A percentile compares a stretch with the other conserved stretches of the same genome.
Evolutionary conservation across 305 asterid genomes (phyloP).

Genomic region (Euphrasia arctica): DNA sequence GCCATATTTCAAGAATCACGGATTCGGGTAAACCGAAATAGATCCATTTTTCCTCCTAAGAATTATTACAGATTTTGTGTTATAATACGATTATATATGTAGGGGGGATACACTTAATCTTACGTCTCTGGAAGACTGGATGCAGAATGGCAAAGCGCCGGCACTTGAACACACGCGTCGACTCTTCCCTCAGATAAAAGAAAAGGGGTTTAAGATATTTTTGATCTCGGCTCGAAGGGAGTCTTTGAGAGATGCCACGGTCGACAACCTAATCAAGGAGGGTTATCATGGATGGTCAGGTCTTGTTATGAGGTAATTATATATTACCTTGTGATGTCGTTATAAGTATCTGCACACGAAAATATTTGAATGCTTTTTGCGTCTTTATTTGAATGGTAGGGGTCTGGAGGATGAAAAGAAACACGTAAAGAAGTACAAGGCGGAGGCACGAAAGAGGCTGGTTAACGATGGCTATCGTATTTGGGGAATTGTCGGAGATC

Average conservation of each 20-base stretch:
- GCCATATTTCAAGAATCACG: conserved; percentile 41
- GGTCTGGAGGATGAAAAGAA: conserved; percentile 33
- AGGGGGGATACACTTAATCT: conserved; percentile 44
- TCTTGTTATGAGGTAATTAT: conserved; percentile 35
- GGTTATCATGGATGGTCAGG: conserved; percentile 52
- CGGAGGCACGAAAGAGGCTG: conserved; percentile 44
- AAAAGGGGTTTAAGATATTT: conserved; percentile 40
- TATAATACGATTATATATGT: neutral
- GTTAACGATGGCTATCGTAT: conserved; percentile 42
- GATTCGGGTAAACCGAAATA: conserved; percentile 33
- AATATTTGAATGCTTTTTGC: neutral
- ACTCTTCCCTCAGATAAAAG: conserved; percentile 36
- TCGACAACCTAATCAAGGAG: conserved; percentile 42
- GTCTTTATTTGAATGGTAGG: conserved; percentile 25
- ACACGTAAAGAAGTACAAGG: conserved; percentile 35
- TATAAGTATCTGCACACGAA: neutral
- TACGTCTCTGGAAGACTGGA: conserved; percentile 43
- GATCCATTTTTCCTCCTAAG: too few species aligned
- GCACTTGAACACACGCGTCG: conserved; percentile 32
- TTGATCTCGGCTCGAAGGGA: conserved; percentile 50
- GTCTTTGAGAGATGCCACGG: conserved; percentile 49
- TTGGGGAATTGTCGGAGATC: conserved; percentile 48
- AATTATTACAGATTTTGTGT: too few species aligned
- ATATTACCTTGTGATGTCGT: neutral
- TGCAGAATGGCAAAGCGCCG: conserved; percentile 39